Evolutionary conservation across 805 yeast genomes (phyloP).

Genomic region (Metschnikowia peoriensis): DNA sequence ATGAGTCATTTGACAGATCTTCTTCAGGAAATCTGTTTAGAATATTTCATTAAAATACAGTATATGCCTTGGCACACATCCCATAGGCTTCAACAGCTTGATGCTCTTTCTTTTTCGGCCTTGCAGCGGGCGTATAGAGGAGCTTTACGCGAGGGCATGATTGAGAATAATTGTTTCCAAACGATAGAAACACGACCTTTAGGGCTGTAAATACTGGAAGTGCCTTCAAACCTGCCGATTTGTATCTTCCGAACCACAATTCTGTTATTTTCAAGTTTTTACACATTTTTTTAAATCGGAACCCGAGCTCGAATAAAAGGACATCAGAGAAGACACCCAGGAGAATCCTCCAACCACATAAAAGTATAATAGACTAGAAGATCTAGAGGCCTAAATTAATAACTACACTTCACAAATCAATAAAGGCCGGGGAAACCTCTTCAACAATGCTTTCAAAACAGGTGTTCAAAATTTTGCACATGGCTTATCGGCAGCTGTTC

Average conservation of each 20-base stretch:
- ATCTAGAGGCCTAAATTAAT: background rate
- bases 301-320: background rate
- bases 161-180: background rate
- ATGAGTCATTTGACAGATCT: background rate
- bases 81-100: background rate
- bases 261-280: conserved; percentile 1
- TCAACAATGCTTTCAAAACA: background rate
- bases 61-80: background rate
- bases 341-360: background rate
- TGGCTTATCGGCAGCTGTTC: background rate
- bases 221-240: background rate
- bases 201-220: background rate
- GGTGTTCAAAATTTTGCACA: background rate
- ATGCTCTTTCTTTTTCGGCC: background rate
- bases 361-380: background rate
- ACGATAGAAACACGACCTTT: background rate
- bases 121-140: background rate
- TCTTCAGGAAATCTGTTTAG: background rate
- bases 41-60: background rate
- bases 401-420: background rate
- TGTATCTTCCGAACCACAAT: background rate
- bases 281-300: background rate
- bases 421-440: background rate
- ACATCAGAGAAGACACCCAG: background rate
- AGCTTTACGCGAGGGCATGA: background rate